phyloP scores from a whole-genome alignment of 495 filamentous ascomycete genomes.

The Sordaria brevicollis region DNA sequence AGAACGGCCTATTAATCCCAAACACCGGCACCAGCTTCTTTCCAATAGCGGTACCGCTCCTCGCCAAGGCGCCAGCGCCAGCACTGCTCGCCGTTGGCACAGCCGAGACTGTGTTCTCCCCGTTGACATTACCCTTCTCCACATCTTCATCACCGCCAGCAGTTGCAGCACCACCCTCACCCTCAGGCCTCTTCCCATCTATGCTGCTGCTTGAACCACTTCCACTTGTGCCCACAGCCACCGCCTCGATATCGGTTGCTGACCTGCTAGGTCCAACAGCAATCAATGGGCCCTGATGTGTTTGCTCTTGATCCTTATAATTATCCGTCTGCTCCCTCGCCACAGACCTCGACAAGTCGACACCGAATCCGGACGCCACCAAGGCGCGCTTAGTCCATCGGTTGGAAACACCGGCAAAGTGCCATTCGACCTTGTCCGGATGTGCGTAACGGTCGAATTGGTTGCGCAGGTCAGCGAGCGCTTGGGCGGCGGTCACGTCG shows the following conservation, averaged over 20 bases:
- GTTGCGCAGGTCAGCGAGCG: conserved; percentile 37
- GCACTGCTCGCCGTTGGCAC: not conserved
- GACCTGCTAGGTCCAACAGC: conserved; percentile 7
- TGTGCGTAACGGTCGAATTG: conserved; percentile 40
- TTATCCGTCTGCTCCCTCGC: not conserved
- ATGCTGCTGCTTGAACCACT: not conserved
- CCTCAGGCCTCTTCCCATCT: conserved; percentile 1
- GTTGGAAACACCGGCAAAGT: conserved; percentile 38
- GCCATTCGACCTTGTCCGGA: conserved; percentile 39
- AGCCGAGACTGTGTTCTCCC: conserved; percentile 14
- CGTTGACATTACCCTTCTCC: not conserved
- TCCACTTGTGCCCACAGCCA: not conserved
- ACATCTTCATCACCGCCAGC: not conserved
- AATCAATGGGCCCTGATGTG: conserved; percentile 8
- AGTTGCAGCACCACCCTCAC: not conserved
- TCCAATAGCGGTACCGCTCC: not conserved
- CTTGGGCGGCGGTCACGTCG: conserved; percentile 39
- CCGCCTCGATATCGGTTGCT: not conserved
- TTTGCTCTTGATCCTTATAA: not conserved
- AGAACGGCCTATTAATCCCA: conserved; percentile 42
- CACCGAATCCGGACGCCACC: conserved; percentile 38
- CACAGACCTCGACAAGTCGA: conserved; percentile 2
- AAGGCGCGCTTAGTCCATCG: conserved; percentile 41
- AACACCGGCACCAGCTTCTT: conserved; percentile 24
- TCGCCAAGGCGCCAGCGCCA: conserved; percentile 5